These are phyloP conservation scores for Cutaneotrichosporon cavernicola DNA, from an alignment of 1,284 basidiomycete species.

Conservation along the genomic window DNA sequence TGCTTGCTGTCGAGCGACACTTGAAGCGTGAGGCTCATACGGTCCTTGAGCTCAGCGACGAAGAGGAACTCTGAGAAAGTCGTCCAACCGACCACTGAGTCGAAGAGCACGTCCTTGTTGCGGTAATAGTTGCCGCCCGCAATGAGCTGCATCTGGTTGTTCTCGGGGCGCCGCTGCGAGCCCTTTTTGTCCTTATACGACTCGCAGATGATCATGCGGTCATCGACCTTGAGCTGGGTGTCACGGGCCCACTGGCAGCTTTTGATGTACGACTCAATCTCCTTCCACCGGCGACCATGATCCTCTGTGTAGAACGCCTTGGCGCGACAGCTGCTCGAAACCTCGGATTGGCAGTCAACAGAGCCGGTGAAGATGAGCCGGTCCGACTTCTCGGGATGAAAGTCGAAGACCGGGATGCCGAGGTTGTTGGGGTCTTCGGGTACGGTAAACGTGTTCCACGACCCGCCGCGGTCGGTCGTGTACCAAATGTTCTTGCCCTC, in stretches of 20 bases:
- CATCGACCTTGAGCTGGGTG: constrained; percentile 72
- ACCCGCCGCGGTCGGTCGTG: constrained; percentile 76
- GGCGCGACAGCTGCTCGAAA: constrained; percentile 61
- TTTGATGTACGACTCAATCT: constrained; percentile 80
- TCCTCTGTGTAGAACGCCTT: constrained; percentile 71
- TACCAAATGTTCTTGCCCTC: constrained; percentile 65
- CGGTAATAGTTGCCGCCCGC: constrained; percentile 73
- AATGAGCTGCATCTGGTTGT: constrained; percentile 75
- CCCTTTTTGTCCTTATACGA: constrained; percentile 79
- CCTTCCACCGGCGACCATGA: constrained; percentile 74
- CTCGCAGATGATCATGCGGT: constrained; percentile 88
- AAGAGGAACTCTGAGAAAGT: constrained; percentile 95
- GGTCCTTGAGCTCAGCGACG: constrained; percentile 76
- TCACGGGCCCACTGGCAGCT: constrained; percentile 92
- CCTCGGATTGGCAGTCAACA: constrained; percentile 60
- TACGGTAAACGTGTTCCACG: constrained; percentile 65
- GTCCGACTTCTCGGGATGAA: constrained; percentile 80
- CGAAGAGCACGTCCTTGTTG: constrained; percentile 73
- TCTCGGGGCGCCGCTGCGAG: constrained; percentile 61
- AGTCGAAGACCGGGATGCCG: constrained; percentile 72
- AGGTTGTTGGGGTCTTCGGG: constrained; percentile 78
- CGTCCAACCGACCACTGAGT: constrained; percentile 86
- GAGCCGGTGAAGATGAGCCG: constrained; percentile 87
- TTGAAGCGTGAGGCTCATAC: constrained; percentile 67
- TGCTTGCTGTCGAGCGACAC: constrained; percentile 85